Conservation (phyloP, 441 rosid species). For the Metrosideros polymorpha region DNA sequence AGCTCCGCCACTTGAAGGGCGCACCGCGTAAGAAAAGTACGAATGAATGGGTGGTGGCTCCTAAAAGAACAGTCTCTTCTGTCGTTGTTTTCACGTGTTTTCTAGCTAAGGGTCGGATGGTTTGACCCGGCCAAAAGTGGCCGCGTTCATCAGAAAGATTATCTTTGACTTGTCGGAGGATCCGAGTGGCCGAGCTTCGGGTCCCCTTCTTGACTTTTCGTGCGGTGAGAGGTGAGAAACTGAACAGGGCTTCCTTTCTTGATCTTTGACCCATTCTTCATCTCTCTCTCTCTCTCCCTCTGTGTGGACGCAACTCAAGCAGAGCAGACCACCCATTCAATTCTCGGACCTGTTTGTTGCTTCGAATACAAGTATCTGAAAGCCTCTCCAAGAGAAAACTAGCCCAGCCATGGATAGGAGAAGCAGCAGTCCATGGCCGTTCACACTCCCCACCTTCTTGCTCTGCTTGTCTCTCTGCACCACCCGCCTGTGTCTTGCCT, state of each 20-base stretch:
- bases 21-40: too few species aligned
- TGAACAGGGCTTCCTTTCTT: background rate
- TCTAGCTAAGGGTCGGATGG: background rate
- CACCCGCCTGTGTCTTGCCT: background rate
- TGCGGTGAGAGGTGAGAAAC: background rate
- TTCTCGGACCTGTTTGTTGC: background rate
- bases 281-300: background rate
- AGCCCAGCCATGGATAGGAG: background rate
- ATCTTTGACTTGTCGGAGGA: too few species aligned
- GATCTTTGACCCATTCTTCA: background rate
- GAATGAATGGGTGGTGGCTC: too few species aligned
- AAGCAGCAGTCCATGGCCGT: background rate
- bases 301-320: background rate
- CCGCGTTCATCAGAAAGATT: background rate
- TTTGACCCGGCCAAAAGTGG: background rate
- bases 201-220: background rate
- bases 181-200: background rate
- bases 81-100: background rate
- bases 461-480: background rate
- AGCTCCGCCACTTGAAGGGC: too few species aligned
- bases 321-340: background rate
- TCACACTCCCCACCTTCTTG: background rate
- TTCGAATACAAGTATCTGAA: background rate
- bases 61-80: too few species aligned
- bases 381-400: background rate